Evolutionary conservation across 306 rosid genomes (phyloP).

Genomic region (Geum urbanum): DNA sequence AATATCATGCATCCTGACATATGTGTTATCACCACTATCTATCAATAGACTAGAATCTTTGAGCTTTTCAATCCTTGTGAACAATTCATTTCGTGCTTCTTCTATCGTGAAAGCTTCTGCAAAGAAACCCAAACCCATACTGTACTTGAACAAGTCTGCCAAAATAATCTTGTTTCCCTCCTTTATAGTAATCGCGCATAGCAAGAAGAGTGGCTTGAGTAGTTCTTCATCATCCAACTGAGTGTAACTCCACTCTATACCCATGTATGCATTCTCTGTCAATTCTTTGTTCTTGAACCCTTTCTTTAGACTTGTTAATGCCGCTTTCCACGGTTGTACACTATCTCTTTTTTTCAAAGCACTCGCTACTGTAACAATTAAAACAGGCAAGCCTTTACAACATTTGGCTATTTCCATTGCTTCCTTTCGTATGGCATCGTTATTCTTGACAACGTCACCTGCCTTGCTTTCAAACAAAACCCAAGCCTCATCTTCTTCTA

Average conservation of each 20-base stretch:
- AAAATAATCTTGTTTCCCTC: background rate
- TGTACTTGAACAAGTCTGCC: slow-evolving; percentile 31
- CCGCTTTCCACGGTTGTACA: background rate
- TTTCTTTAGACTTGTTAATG: background rate
- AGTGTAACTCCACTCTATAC: slow-evolving; percentile 21
- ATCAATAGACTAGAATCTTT: slow-evolving; percentile 12
- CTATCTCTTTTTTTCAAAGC: slow-evolving; percentile 2
- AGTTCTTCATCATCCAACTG: no score
- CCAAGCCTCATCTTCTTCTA: slow-evolving; percentile 29
- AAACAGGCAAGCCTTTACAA: slow-evolving; percentile 36
- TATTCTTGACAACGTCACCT: slow-evolving; percentile 4
- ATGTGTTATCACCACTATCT: background rate
- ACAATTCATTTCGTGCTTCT: slow-evolving; percentile 14
- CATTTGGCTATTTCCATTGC: slow-evolving; percentile 28
- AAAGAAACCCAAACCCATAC: slow-evolving; percentile 23
- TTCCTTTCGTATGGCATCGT: background rate
- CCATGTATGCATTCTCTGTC: background rate
- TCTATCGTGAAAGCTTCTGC: background rate
- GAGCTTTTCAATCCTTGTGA: slow-evolving; percentile 16
- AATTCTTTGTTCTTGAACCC: background rate
- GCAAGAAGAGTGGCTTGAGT: no score
- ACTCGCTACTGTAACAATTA: slow-evolving; percentile 27
- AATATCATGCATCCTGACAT: background rate
- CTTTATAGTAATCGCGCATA: slow-evolving; percentile 18
- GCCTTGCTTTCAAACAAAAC: background rate